Percentiles rank a stretch among this genome's conserved stretches.
Conservation (phyloP, 108 stramenopile genomes). For the Licmophora abbreviata region DNA sequence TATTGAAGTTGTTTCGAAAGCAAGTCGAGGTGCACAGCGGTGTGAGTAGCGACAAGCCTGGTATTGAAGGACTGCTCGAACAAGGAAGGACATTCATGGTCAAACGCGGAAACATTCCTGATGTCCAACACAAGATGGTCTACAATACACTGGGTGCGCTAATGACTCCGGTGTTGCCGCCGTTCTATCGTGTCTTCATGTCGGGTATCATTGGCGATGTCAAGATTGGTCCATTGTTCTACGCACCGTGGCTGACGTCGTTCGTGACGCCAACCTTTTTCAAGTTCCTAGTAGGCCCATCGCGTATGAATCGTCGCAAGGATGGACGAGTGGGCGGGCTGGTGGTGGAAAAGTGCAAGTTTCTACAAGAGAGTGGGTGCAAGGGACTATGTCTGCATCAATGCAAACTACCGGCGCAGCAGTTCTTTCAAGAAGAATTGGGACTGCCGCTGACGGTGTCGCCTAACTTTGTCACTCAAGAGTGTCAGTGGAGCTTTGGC, state of each 20-base stretch:
- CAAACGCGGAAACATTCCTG: slow-evolving; percentile 47
- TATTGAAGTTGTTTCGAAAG: slow-evolving; percentile 65
- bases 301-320: slow-evolving; percentile 61
- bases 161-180: slow-evolving; percentile 87
- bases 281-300: slow-evolving; percentile 81
- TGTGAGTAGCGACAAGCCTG: slow-evolving; percentile 30
- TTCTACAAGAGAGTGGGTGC: slow-evolving; percentile 80
- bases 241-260: slow-evolving; percentile 77
- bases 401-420: slow-evolving; percentile 82
- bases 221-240: slow-evolving; percentile 76
- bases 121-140: slow-evolving; percentile 78
- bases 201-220: slow-evolving; percentile 70
- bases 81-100: slow-evolving; percentile 79
- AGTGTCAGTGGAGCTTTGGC: slow-evolving; percentile 91
- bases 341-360: slow-evolving; percentile 90
- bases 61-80: slow-evolving; percentile 72
- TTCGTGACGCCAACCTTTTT: slow-evolving; percentile 87
- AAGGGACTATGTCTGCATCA: slow-evolving; percentile 88
- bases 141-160: slow-evolving; percentile 53
- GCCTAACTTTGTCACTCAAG: slow-evolving; percentile 88
- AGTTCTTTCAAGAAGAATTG: slow-evolving; percentile 76
- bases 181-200: slow-evolving; percentile 90
- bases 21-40: slow-evolving; percentile 59
- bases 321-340: slow-evolving; percentile 82
- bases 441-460: slow-evolving; percentile 70